Evolutionary conservation across 2,329 filamentous ascomycete genomes (phyloP).

Genomic region (Colletotrichum nymphaeae): DNA sequence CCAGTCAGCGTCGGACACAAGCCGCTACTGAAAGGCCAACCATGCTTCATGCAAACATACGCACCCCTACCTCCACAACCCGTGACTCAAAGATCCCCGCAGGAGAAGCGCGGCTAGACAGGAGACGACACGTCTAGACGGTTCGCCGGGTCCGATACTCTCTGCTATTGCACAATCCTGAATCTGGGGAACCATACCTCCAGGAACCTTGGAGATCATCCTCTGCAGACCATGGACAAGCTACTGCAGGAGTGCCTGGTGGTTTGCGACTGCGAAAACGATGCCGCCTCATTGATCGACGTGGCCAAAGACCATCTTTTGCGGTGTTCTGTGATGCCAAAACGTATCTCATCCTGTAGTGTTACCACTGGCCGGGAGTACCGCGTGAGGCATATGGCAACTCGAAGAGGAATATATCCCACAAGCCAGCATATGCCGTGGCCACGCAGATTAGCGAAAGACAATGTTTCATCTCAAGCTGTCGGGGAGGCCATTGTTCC

Average conservation of each 20-base stretch:
- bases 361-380: too few species aligned
- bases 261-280: not conserved
- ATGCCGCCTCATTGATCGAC: not conserved
- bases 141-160: constrained; percentile 12
- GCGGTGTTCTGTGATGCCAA: not conserved
- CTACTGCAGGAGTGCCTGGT: constrained; percentile 12
- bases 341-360: not conserved
- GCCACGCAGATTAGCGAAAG: not conserved
- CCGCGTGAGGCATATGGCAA: not conserved
- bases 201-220: not conserved
- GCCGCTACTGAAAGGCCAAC: not conserved
- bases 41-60: constrained; percentile 5
- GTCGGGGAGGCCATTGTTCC: not conserved
- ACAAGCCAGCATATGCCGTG: not conserved
- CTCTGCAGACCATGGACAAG: not conserved
- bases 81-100: constrained; percentile 20
- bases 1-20: not conserved
- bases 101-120: constrained; percentile 5
- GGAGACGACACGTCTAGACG: not conserved
- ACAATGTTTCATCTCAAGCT: not conserved
- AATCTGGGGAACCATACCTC: constrained; percentile 8
- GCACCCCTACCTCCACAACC: constrained; percentile 12
- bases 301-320: not conserved
- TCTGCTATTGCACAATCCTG: not conserved
- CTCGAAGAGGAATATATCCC: not conserved